Conservation (phyloP, 345 rosid species). For the Salix viminalis region DNA sequence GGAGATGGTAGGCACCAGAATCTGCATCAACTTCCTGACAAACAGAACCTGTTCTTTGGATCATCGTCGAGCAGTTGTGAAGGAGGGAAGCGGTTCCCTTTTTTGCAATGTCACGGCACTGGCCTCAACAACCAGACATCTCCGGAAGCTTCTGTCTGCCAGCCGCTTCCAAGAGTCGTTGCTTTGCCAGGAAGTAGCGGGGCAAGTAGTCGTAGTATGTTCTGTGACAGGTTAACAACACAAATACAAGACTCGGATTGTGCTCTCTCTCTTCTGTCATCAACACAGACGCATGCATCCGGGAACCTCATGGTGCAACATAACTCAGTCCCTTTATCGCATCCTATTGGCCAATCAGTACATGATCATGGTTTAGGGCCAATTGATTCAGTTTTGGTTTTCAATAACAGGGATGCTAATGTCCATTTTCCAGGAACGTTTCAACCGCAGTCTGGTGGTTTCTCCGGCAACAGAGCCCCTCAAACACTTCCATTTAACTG, state of each 20-base stretch:
- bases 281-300: constrained; percentile 38
- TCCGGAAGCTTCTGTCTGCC: constrained; percentile 31
- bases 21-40: constrained; percentile 28
- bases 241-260: constrained; percentile 52
- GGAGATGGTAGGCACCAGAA: constrained; percentile 22
- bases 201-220: constrained; percentile 21
- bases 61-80: constrained; percentile 34
- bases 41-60: constrained; percentile 36
- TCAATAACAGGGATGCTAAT: constrained; percentile 24
- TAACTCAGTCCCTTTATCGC: constrained; percentile 16
- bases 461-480: constrained; percentile 35
- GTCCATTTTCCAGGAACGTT: constrained; percentile 38
- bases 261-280: constrained; percentile 96
- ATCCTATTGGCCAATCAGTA: constrained; percentile 8
- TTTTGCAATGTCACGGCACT: constrained; percentile 37
- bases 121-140: constrained; percentile 18
- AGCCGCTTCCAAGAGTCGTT: constrained; percentile 28
- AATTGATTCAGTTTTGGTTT: constrained; percentile 38
- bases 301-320: constrained; percentile 30
- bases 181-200: constrained; percentile 20
- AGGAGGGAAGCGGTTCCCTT: constrained; percentile 45
- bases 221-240: constrained; percentile 46
- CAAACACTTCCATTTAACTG: constrained; percentile 64
- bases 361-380: constrained; percentile 18
- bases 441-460: constrained; percentile 37